Base-by-base conservation (phyloP, 2,329 filamentous ascomycete species). In the Botrytis pseudocinerea region DNA sequence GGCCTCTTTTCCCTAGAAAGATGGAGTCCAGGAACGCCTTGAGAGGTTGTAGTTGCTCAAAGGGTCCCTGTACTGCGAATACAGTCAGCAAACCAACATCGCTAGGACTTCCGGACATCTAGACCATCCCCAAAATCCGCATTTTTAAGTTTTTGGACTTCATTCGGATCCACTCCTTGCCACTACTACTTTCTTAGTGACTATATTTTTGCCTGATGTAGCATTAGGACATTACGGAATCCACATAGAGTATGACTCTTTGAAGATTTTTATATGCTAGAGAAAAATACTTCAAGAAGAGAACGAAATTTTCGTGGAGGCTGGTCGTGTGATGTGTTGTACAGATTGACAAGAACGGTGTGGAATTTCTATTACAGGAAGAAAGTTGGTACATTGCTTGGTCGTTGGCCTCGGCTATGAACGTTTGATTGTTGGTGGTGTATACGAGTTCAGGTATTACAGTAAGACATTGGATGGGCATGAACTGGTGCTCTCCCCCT, bases 91-190 rank as follows among this genome's bases (percentile, higher is more conserved):
- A 42, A 42, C 16, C 48, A 57, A 68, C 35, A 8, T 57, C 35
- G 35, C 25, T 32, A 57, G 65, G 35, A 57, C 65, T 57, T 57
- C 48, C 65, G 65, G 65, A 68, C 65, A 68, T 68, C 65, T 68
- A 35, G 65, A 68, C 35, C 65, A 57, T 28, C 16, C 40, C 20
- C 65, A 40, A 68, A 54, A 57, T 68, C 64, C 64, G 64, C 25
- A n/a, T 28, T 68, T 68, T 68, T 9, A 14, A 68, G 46, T 51
- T 68, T 64, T 57, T 68, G 9, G 16, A 32, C 32, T 68, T 14
- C n/a, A 16, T 22, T 18, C 22, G 51, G 38, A 22, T 69, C 48
- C 65, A 69, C 65, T 57, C 35, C 28, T 59, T 25, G 65, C 48
- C 35, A 69, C 48, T 25, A 18, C 10, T 42, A 25, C 38, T 25